Evolutionary conservation across 106 monocot genomes (phyloP).

Genomic region (Amphibolis antarctica): DNA sequence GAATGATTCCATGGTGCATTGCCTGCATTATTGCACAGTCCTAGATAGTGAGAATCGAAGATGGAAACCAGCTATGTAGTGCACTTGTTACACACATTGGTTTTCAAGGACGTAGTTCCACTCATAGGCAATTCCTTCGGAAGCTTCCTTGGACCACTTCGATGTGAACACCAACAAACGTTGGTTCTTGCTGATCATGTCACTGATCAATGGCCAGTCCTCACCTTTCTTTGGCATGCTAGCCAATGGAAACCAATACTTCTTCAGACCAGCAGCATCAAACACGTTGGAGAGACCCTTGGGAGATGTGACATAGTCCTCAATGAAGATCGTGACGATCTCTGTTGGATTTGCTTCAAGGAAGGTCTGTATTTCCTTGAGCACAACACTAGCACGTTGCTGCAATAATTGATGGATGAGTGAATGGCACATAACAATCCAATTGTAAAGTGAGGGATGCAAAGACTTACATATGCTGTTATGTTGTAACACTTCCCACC

Average conservation of each 20-base stretch:
- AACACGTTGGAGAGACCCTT: conserved; percentile 18
- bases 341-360: conserved; percentile 17
- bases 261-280: conserved; percentile 15
- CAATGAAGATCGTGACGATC: conserved; percentile 28
- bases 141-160: conserved; percentile 13
- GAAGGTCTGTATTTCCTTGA: conserved; percentile 14
- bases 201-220: conserved; percentile 21
- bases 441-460: background rate
- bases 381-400: conserved; percentile 22
- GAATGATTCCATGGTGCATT: background rate
- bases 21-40: background rate
- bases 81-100: conserved; percentile 10
- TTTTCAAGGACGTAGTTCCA: conserved; percentile 26
- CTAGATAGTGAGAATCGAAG: background rate
- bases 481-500: conserved; percentile 13
- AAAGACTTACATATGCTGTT: conserved; percentile 17
- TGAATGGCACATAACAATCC: background rate
- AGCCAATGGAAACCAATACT: conserved; percentile 16
- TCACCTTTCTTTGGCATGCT: conserved; percentile 18
- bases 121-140: conserved; percentile 21
- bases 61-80: background rate
- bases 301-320: conserved; percentile 18
- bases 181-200: conserved; percentile 13
- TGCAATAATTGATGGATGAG: background rate
- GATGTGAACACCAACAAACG: conserved; percentile 21